Evolutionary conservation across 2,329 filamentous ascomycete species (phyloP), one percentile per base, ranked within the genome.

Genomic region (Apiospora hydei): DNA sequence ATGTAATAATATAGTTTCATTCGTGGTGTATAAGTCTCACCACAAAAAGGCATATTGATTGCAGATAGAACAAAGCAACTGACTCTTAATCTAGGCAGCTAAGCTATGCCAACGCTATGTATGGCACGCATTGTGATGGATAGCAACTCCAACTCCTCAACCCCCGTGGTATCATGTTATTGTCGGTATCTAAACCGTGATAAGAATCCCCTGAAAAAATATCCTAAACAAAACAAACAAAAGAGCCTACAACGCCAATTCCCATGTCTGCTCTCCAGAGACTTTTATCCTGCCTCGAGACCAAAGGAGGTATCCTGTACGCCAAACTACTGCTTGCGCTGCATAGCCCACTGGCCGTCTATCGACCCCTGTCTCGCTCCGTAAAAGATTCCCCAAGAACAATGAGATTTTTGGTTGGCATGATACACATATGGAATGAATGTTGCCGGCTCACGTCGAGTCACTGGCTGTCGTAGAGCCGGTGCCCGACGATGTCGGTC

Each of bases 401-500:
- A 64, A 57, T 4, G 57, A 41, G 18, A 64, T 1, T 6, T 38
- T 41, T 41, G 21, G n/a, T 24, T 41, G 57, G 18, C 57, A 21
- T n/a, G 41, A 64, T 64, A 21, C 34, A 64, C 30, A 64, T 41
- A 38, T 38, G 18, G 38, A 34, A 57, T 13, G 16, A 41, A n/a
- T 61, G 18, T 64, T 64, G 34, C 57, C 57, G 57, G 34, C 47
- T 73, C 71, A 72, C 13, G 61, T 34, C 41, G 67, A 71, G n/a
- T 70, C 47, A 47, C 61, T 72, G 18, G 70, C 46, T 30, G 72
- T 49, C 34, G 72, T 71, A 34, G 77, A 78, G 41, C 72, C 73
- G 1, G 74, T 73, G 47, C 74, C 76, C 13, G 77, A 78, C 8
- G 77, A 77, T 6, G 69, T 71, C 10, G 75, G 75, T 8, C 76